Evolutionary conservation across 2,329 filamentous ascomycete species (phyloP).

Genomic region (Cordyceps pruinosa): DNA sequence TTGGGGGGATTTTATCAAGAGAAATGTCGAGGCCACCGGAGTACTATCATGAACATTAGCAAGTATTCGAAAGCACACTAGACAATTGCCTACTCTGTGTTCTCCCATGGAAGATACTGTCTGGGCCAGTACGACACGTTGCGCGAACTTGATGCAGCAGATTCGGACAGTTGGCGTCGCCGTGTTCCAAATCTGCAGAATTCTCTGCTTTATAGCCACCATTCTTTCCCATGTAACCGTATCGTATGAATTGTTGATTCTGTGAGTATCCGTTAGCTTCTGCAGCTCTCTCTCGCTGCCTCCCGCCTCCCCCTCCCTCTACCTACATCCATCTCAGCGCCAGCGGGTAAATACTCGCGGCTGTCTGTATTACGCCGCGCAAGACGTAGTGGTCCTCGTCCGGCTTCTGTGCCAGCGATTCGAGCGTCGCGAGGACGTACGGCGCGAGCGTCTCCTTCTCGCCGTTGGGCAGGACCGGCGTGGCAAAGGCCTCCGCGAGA

Average conservation of each 20-base stretch:
- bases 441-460: conserved; percentile 77
- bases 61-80: conserved; percentile 12
- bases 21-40: conserved; percentile 64
- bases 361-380: conserved; percentile 79
- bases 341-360: conserved; percentile 87
- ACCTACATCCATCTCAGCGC: conserved; percentile 93
- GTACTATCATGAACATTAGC: conserved; percentile 28
- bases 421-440: conserved; percentile 70
- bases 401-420: conserved; percentile 61
- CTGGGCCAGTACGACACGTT: conserved; percentile 87
- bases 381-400: conserved; percentile 73
- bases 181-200: conserved; percentile 81
- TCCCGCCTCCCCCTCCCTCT: conserved; percentile 8
- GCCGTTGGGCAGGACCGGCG: conserved; percentile 68
- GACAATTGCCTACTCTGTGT: conserved; percentile 58
- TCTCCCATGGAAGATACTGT: conserved; percentile 77
- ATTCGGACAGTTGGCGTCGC: conserved; percentile 71
- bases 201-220: conserved; percentile 79
- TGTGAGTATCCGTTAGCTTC: conserved; percentile 34
- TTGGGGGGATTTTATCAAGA: conserved; percentile 73
- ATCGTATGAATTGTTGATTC: conserved; percentile 82
- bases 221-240: conserved; percentile 79
- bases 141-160: conserved; percentile 96
- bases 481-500: conserved; percentile 90
- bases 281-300: background rate